Evolutionary conservation across 2,329 filamentous ascomycete species (phyloP).

Genomic region (Colletotrichum echinochloae): DNA sequence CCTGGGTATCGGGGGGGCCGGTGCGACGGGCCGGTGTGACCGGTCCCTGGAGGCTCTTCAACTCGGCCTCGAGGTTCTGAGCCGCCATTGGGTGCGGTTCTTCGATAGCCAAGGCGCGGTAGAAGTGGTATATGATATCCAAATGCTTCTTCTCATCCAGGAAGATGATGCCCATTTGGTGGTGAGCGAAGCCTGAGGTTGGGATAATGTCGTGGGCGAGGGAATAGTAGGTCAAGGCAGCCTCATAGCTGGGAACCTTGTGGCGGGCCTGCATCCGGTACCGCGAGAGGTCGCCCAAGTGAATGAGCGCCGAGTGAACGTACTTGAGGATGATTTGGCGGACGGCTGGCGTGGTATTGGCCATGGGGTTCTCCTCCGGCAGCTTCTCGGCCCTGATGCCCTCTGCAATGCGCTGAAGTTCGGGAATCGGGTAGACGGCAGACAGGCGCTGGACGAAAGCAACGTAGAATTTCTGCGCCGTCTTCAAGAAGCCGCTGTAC

Average conservation of each 20-base stretch:
- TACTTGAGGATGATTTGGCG: conserved; percentile 74
- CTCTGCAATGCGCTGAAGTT: conserved; percentile 59
- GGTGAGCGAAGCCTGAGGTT: conserved; percentile 83
- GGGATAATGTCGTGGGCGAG: conserved; percentile 85
- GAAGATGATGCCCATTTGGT: conserved; percentile 90
- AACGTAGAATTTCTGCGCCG: conserved; percentile 88
- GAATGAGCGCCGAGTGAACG: conserved; percentile 86
- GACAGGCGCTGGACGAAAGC: conserved; percentile 84
- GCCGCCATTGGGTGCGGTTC: conserved; percentile 80
- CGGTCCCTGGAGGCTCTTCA: conserved; percentile 65
- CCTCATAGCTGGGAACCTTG: conserved; percentile 81
- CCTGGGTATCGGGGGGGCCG: conserved; percentile 64
- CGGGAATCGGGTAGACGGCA: conserved; percentile 66
- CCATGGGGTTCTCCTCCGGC: conserved; percentile 56
- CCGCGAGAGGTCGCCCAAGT: conserved; percentile 88
- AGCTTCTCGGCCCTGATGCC: conserved; percentile 58
- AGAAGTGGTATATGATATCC: conserved; percentile 88
- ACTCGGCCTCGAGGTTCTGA: conserved; percentile 83
- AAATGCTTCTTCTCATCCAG: conserved; percentile 83
- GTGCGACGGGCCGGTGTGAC: conserved; percentile 49
- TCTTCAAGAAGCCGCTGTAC: conserved; percentile 88
- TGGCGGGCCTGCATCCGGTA: conserved; percentile 81
- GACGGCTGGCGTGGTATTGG: conserved; percentile 61
- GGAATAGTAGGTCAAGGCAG: conserved; percentile 85
- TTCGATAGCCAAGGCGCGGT: conserved; percentile 81